Conservation (phyloP, 2,329 filamentous ascomycete species). For the Microcyclosporella mali region DNA sequence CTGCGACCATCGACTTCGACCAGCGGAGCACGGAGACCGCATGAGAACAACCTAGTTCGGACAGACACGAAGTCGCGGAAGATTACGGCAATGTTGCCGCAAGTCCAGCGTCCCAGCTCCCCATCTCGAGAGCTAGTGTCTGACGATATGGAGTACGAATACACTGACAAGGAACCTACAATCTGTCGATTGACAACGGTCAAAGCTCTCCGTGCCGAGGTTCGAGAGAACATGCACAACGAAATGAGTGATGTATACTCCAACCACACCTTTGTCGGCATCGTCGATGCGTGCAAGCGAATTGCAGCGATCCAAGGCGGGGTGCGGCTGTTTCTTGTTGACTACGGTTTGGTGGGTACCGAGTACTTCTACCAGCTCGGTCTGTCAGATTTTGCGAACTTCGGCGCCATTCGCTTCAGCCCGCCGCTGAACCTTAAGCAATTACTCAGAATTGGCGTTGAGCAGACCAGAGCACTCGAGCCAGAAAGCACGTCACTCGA, state of each 20-base stretch:
- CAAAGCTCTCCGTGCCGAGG: slow-evolving; percentile 72
- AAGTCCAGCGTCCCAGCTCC: slow-evolving; percentile 39
- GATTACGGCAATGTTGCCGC: slow-evolving; percentile 91
- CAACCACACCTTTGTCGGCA: slow-evolving; percentile 83
- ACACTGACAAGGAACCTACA: slow-evolving; percentile 61
- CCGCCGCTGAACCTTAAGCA: slow-evolving; percentile 66
- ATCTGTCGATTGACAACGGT: slow-evolving; percentile 74
- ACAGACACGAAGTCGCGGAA: slow-evolving; percentile 86
- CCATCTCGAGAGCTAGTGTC: slow-evolving; percentile 24
- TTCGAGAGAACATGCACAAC: slow-evolving; percentile 75
- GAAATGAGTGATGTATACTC: slow-evolving; percentile 82
- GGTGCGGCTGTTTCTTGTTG: slow-evolving; percentile 83
- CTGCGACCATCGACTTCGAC: slow-evolving; percentile 29
- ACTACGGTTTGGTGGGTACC: slow-evolving; percentile 77
- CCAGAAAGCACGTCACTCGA: slow-evolving; percentile 52
- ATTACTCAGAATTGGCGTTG: slow-evolving; percentile 66
- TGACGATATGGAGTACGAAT: slow-evolving; percentile 63
- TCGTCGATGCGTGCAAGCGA: slow-evolving; percentile 80
- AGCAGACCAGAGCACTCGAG: slow-evolving; percentile 50
- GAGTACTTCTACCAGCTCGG: slow-evolving; percentile 96
- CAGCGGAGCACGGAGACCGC: slow-evolving; percentile 47
- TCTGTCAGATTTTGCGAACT: slow-evolving; percentile 92
- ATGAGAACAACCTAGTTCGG: slow-evolving; percentile 83
- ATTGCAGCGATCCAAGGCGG: slow-evolving; percentile 91
- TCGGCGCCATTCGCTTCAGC: slow-evolving; percentile 73